Evolutionary conservation across 2,329 filamentous ascomycete species (phyloP).

Genomic region (Venturia pyrina): DNA sequence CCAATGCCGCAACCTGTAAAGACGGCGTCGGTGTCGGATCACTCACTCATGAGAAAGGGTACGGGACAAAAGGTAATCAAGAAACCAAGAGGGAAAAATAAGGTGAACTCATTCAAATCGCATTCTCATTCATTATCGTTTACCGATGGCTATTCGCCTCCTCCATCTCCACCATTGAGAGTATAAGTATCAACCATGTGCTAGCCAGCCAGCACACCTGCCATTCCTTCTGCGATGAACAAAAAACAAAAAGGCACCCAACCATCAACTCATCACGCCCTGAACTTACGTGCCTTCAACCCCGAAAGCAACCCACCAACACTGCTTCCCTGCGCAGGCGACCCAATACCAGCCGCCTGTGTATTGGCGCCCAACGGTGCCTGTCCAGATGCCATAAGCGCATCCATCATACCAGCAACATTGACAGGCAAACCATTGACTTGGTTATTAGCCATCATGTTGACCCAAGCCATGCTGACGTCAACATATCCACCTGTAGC

Average conservation of each 20-base stretch:
- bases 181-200: not conserved
- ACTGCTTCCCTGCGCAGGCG: not conserved
- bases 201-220: slow-evolving; percentile 1
- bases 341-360: not conserved
- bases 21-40: too few relatives aligned
- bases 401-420: slow-evolving; percentile 11
- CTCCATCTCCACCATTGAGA: not conserved
- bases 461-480: slow-evolving; percentile 26
- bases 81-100: too few relatives aligned
- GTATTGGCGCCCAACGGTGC: not conserved
- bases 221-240: not conserved
- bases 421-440: slow-evolving; percentile 8
- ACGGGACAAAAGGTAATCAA: too few relatives aligned
- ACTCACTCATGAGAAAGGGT: too few relatives aligned
- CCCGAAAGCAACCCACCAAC: not conserved
- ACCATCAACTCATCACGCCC: not conserved
- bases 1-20: too few relatives aligned
- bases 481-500: slow-evolving; percentile 21
- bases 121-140: not conserved
- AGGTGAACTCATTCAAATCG: not conserved
- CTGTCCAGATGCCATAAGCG: not conserved
- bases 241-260: not conserved
- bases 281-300: not conserved
- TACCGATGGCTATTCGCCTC: not conserved
- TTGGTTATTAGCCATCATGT: slow-evolving; percentile 22